Evolutionary conservation across 2,329 filamentous ascomycete genomes (phyloP).

Genomic region (Exophiala oligosperma): DNA sequence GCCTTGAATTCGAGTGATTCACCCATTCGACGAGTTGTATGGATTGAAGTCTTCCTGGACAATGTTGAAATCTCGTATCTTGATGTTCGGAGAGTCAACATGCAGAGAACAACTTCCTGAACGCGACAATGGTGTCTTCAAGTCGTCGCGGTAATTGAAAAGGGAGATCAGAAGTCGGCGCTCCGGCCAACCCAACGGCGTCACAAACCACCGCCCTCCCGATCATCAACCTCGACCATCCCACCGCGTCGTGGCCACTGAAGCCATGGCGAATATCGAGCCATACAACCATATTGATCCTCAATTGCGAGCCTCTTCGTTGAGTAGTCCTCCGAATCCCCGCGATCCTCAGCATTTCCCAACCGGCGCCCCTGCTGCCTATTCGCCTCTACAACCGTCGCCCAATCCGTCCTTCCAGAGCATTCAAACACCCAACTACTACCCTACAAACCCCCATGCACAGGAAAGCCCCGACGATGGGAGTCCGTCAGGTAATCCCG

Average conservation of each 20-base stretch:
- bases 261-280: constrained; percentile 16
- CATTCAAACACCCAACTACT: constrained; percentile 28
- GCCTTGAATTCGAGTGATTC: background rate
- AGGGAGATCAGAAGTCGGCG: constrained; percentile 8
- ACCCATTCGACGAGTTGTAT: background rate
- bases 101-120: background rate
- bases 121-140: constrained; percentile 6
- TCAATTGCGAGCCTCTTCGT: constrained; percentile 19
- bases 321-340: constrained; percentile 25
- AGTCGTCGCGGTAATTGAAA: background rate
- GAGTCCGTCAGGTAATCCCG: constrained; percentile 24
- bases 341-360: constrained; percentile 21
- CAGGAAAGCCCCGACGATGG: constrained; percentile 27
- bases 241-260: background rate
- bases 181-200: constrained; percentile 18
- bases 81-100: background rate
- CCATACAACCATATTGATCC: constrained; percentile 23
- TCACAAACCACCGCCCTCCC: constrained; percentile 17
- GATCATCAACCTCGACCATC: constrained; percentile 2
- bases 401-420: constrained; percentile 28
- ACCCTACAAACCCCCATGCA: constrained; percentile 21
- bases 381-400: constrained; percentile 27
- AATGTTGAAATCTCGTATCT: background rate
- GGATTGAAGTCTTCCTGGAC: background rate
- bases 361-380: constrained; percentile 20